These are phyloP conservation scores for Fusarium buharicum DNA, from an alignment of 2,329 filamentous ascomycete species.

Conservation along the genomic window DNA sequence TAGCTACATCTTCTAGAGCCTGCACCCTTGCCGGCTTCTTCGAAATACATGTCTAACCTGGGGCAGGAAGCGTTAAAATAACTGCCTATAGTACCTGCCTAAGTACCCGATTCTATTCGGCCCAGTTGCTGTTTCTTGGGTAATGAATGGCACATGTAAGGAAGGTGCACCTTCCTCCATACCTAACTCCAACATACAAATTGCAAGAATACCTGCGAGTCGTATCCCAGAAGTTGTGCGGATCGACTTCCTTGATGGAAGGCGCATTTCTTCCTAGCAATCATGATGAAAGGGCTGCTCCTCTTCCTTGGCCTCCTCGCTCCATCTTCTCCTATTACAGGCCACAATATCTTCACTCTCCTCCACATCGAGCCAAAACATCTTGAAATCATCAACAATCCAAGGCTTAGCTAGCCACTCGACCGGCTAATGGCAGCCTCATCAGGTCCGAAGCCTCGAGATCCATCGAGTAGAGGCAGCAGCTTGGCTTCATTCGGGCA, in stretches of 20 bases:
- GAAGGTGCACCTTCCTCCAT: not conserved
- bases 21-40: too few species aligned
- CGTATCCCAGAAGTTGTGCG: not conserved
- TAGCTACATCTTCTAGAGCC: too few species aligned
- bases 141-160: too few species aligned
- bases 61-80: too few species aligned
- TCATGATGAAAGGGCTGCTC: too few species aligned
- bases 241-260: too few species aligned
- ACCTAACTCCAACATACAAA: not conserved
- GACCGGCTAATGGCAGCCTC: constrained; percentile 13
- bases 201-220: too few species aligned
- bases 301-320: not conserved
- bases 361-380: not conserved
- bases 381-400: not conserved
- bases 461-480: not conserved
- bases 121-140: too few species aligned
- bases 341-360: not conserved
- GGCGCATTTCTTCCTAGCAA: too few species aligned
- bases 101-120: too few species aligned
- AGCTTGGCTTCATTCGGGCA: constrained; percentile 16
- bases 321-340: not conserved
- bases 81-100: too few species aligned
- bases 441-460: not conserved
- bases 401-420: not conserved
- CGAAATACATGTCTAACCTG: too few species aligned